Conservation (phyloP, 208 protist genomes). For the Trypanosoma rangeli region DNA sequence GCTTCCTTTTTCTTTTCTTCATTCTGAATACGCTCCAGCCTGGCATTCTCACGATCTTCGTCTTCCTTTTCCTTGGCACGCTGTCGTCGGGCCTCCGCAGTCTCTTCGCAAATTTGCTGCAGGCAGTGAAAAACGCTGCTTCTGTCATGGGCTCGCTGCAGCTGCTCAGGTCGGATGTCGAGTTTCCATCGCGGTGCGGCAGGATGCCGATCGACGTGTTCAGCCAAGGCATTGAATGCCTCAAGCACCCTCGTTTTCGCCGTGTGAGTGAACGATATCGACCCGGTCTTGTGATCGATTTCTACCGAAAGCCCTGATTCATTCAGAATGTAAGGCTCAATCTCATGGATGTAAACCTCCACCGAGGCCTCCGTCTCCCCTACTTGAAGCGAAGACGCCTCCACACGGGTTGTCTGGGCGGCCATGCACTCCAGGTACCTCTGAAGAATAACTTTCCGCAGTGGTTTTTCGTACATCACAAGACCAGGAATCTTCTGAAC, state of each 20-base stretch:
- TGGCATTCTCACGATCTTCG: slow-evolving; percentile 29
- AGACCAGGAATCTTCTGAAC: slow-evolving; percentile 13
- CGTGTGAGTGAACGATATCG: slow-evolving; percentile 62
- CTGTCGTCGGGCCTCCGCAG: slow-evolving; percentile 31
- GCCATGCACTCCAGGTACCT: slow-evolving; percentile 60
- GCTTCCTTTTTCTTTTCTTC: slow-evolving; percentile 59
- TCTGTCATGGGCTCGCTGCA: slow-evolving; percentile 40
- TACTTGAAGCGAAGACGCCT: slow-evolving; percentile 43
- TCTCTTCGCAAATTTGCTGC: slow-evolving; percentile 42
- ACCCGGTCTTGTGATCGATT: slow-evolving; percentile 67
- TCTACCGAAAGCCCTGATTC: slow-evolving; percentile 59
- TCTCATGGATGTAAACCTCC: slow-evolving; percentile 53
- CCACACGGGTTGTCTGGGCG: slow-evolving; percentile 39
- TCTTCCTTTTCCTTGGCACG: slow-evolving; percentile 41
- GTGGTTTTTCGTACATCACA: slow-evolving; percentile 31
- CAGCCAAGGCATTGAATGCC: slow-evolving; percentile 50
- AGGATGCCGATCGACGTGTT: slow-evolving; percentile 30
- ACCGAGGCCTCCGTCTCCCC: slow-evolving; percentile 33
- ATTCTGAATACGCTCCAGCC: slow-evolving; percentile 40
- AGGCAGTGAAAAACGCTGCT: slow-evolving; percentile 41
- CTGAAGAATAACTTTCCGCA: slow-evolving; percentile 56
- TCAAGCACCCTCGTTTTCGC: slow-evolving; percentile 59
- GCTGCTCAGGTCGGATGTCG: slow-evolving; percentile 32
- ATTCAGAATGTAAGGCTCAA: slow-evolving; percentile 66
- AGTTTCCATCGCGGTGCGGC: slow-evolving; percentile 12